Conservation (phyloP, 2,329 filamentous ascomycete genomes). For the Emergomyces orientalis region DNA sequence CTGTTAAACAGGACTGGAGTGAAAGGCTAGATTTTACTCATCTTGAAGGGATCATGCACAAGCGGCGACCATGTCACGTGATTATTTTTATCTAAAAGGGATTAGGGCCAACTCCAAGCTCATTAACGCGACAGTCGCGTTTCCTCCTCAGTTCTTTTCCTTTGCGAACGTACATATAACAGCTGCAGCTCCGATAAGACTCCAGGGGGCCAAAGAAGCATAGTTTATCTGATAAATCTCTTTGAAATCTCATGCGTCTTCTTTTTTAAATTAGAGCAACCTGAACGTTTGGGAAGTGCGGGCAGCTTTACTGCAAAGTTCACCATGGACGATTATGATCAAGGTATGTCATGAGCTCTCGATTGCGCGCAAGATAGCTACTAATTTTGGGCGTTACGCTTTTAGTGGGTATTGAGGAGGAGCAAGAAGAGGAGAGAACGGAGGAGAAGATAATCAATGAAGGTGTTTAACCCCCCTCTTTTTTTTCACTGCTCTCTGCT, state of each 20-base stretch:
- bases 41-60: constrained; percentile 10
- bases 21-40: constrained; percentile 4
- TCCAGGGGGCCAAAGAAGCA: not conserved
- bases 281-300: not conserved
- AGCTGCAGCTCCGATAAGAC: not conserved
- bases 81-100: not conserved
- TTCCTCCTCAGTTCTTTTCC: not conserved
- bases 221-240: not conserved
- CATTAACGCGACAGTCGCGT: constrained; percentile 10
- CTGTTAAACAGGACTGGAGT: constrained; percentile 10
- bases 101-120: not conserved
- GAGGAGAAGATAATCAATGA: constrained; percentile 92
- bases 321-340: constrained; percentile 10
- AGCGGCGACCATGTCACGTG: not conserved
- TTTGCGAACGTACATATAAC: not conserved
- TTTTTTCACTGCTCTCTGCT: not conserved
- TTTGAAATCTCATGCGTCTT: not conserved
- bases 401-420: constrained; percentile 27
- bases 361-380: not conserved
- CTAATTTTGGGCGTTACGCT: not conserved
- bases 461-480: constrained; percentile 40
- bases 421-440: constrained; percentile 62
- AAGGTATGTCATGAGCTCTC: constrained; percentile 17
- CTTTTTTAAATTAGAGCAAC: not conserved
- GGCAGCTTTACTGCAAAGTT: not conserved